Evolutionary conservation across 805 yeast genomes (phyloP), one percentile per base, ranked within the genome.

Genomic region (Cyberlindnera mycetangii): DNA sequence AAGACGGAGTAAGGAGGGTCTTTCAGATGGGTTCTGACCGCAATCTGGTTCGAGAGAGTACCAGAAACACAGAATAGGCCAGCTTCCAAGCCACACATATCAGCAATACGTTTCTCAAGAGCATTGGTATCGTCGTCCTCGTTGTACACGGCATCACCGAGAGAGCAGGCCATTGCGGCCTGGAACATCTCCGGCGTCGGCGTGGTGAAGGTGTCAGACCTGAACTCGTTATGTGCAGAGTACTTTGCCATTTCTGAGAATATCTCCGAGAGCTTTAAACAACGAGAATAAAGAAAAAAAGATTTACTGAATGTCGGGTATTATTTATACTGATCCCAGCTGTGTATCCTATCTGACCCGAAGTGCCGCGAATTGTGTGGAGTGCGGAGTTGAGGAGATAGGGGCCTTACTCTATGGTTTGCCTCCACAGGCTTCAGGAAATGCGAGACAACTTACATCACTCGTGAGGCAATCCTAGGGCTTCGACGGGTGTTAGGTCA

Each of bases 201-300:
- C 11, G 86, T 85, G 4, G 97, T 89, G 74, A 89, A 88, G 1
- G 97, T 90, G 64, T 90, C 98, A 56, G 92, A 75, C 62, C 83
- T 71, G 54, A 78, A 72, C 52, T 79, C 83, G 60, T 76, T 77
- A 20, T 61, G 49, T 11, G 73, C 66, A 0, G 54, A 24, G 27
- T 48, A 46, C 34, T 42, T 46, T 2, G 46, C 17, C 50, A 46
- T 41, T 4, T 11, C 25, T n/a, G 19, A n/a, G n/a, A n/a, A n/a
- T n/a, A n/a, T n/a, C n/a, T n/a, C n/a, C n/a, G n/a, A n/a, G n/a
- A n/a, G n/a, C n/a, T n/a, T n/a, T n/a, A n/a, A n/a, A n/a, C n/a
- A n/a, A n/a, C n/a, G n/a, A n/a, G n/a, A n/a, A n/a, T n/a, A n/a
- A n/a, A n/a, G n/a, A n/a, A n/a, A n/a, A n/a, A n/a, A n/a, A n/a